phyloP scores from a whole-genome alignment of 495 filamentous ascomycete species.

The Hyphodiscus hymeniophilus region DNA sequence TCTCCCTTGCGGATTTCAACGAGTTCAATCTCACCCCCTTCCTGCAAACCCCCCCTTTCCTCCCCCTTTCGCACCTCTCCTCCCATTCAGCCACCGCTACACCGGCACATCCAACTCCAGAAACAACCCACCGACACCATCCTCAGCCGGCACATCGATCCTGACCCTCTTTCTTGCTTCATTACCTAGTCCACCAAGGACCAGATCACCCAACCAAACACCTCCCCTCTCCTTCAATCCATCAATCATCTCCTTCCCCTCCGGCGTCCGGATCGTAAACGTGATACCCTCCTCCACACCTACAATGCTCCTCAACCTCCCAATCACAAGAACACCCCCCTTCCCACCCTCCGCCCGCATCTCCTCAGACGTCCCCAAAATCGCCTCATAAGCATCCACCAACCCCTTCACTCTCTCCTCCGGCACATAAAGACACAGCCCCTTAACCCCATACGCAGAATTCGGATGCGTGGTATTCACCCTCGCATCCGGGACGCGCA shows the following conservation, averaged over 20 bases:
- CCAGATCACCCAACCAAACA: conserved; percentile 6
- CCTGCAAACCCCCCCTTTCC: too few species aligned
- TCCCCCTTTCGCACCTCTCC: too few species aligned
- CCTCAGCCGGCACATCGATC: not conserved
- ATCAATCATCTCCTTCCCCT: not conserved
- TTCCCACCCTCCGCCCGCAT: not conserved
- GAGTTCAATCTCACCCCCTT: too few species aligned
- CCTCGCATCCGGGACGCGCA: conserved; percentile 26
- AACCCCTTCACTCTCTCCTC: conserved; percentile 15
- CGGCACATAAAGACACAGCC: conserved; percentile 29
- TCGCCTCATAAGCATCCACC: conserved; percentile 21
- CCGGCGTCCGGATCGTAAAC: not conserved
- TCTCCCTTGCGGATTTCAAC: too few species aligned
- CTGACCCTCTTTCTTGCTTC: not conserved
- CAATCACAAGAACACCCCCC: not conserved
- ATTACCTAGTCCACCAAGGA: not conserved
- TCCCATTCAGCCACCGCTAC: too few species aligned
- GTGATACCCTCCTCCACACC: not conserved
- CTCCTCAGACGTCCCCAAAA: conserved; percentile 16
- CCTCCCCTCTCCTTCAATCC: conserved; percentile 4
- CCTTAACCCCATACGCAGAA: conserved; percentile 35
- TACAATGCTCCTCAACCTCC: not conserved
- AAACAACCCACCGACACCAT: not conserved
- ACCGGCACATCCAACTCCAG: not conserved
- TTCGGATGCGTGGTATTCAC: conserved; percentile 31